Base-by-base conservation (phyloP, 768 basidiomycete species). In the Hortiboletus flavorubellus region DNA sequence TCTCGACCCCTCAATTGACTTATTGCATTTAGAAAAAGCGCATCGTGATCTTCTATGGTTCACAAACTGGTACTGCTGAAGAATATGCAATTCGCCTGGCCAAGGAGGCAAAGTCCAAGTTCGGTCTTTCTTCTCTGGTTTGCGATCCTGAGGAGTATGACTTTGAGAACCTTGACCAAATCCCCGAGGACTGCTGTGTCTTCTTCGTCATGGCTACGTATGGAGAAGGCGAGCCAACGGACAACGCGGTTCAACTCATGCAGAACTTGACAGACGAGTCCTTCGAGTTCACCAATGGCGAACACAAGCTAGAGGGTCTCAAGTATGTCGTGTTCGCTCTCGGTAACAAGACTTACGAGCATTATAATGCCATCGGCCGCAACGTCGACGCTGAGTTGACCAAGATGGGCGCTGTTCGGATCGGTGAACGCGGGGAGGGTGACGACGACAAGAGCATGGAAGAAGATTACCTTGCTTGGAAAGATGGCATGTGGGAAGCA, bases 381-480 rank as follows among this genome's bases (percentile, higher is more conserved):
- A 83, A 85, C 56, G 79, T 95, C 51, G 96, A 99, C 64, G 65
- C 78, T 3, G 72, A 82, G 30, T 74, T 99, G 55, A 72, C 81
- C 5, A 83, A 86, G 67, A 86, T 93, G 78, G 96, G 94, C 30
- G 97, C 84, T 21, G 70, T 77, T 51, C 85, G 93, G 49, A 89
- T 98, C 35, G 94, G 94, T 41, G 86, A 88, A 68, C 80, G 88
- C 38, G 96, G 96, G 10, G 95, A 98, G 72, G 96, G 96, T 59
- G 97, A 99, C 67, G 96, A 99, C 67, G 97, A 99, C 74, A 97
- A 97, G 79, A 93, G 90, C 68, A 98, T 99, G 95, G 96, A 99
- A 71, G 96, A 99, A 76, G 96, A 99, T 72, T 99, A 98, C 70
- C 83, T 99, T 12, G 94, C 92, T 64, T 99, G 96, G 96, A 99